These are phyloP conservation scores for Podila epigama DNA, from an alignment of 192 early-diverging fungal genomes.

Conservation along the genomic window DNA sequence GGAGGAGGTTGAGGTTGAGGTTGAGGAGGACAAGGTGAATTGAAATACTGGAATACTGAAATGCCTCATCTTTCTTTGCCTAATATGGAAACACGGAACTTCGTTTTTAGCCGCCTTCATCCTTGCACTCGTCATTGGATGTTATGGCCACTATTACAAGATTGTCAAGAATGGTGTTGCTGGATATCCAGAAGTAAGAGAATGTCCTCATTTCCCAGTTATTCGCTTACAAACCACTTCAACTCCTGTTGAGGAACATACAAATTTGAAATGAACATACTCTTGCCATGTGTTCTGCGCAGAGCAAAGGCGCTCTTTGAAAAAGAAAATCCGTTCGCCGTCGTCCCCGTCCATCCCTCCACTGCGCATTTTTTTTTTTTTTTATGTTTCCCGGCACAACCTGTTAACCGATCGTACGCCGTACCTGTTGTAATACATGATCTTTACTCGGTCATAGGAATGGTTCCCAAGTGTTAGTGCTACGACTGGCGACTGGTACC, in stretches of 20 bases:
- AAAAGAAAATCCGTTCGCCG: too few species aligned
- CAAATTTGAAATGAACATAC: too few species aligned
- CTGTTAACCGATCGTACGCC: neutral
- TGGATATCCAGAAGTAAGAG: constrained; percentile 77
- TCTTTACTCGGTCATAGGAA: constrained; percentile 48
- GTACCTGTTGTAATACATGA: constrained; percentile 4
- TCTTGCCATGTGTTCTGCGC: too few species aligned
- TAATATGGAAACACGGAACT: too few species aligned
- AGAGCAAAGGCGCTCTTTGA: too few species aligned
- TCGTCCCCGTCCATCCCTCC: neutral
- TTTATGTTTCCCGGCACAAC: neutral
- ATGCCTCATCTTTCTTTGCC: too few species aligned
- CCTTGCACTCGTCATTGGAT: constrained; percentile 69
- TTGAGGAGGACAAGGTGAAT: too few species aligned
- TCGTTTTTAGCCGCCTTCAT: constrained; percentile 77
- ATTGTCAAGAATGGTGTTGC: constrained; percentile 81
- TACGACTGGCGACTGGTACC: constrained; percentile 83
- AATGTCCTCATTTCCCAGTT: too few species aligned
- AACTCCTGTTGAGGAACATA: too few species aligned
- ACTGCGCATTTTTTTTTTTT: neutral
- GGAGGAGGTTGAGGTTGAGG: too few species aligned
- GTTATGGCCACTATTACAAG: constrained; percentile 80
- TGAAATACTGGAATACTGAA: too few species aligned
- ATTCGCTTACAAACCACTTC: too few species aligned
- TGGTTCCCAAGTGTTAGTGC: constrained; percentile 88